These are phyloP conservation scores for Vitis hybrid DNA, from an alignment of 177 flowering plant genomes.

Conservation along the genomic window DNA sequence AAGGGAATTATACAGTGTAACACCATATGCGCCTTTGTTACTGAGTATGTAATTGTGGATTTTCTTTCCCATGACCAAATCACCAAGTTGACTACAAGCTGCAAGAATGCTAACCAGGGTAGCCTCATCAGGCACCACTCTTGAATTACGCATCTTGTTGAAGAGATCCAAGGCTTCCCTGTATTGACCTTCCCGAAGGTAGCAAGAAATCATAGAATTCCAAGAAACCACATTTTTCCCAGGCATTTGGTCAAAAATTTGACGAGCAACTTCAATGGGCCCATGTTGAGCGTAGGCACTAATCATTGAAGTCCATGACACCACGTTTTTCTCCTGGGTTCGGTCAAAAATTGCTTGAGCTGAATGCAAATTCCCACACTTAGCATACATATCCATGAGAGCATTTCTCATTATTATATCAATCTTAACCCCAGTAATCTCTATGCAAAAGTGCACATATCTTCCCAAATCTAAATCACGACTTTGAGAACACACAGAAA, in stretches of 20 bases:
- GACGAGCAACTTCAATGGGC: slow-evolving; percentile 27
- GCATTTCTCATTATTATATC: slow-evolving; percentile 45
- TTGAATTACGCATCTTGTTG: slow-evolving; percentile 28
- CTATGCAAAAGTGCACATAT: slow-evolving; percentile 40
- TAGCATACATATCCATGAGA: slow-evolving; percentile 57
- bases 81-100: slow-evolving; percentile 52
- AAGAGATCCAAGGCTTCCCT: slow-evolving; percentile 41
- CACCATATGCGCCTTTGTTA: slow-evolving; percentile 9
- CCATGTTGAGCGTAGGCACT: slow-evolving; percentile 44
- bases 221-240: slow-evolving; percentile 50
- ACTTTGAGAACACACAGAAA: slow-evolving; percentile 44
- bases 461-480: slow-evolving; percentile 32
- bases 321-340: slow-evolving; percentile 43
- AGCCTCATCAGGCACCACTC: slow-evolving; percentile 39
- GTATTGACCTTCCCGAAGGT: slow-evolving; percentile 27
- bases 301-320: slow-evolving; percentile 57
- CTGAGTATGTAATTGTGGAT: slow-evolving; percentile 19
- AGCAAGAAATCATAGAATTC: slow-evolving; percentile 53
- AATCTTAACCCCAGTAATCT: slow-evolving; percentile 25
- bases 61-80: slow-evolving; percentile 39
- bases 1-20: slow-evolving; percentile 32
- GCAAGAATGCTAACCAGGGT: slow-evolving; percentile 41
- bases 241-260: slow-evolving; percentile 41
- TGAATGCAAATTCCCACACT: slow-evolving; percentile 39
- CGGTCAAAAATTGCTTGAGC: slow-evolving; percentile 33